Conservation (phyloP, 2,329 filamentous ascomycete species). For the Cytospora leucostoma region DNA sequence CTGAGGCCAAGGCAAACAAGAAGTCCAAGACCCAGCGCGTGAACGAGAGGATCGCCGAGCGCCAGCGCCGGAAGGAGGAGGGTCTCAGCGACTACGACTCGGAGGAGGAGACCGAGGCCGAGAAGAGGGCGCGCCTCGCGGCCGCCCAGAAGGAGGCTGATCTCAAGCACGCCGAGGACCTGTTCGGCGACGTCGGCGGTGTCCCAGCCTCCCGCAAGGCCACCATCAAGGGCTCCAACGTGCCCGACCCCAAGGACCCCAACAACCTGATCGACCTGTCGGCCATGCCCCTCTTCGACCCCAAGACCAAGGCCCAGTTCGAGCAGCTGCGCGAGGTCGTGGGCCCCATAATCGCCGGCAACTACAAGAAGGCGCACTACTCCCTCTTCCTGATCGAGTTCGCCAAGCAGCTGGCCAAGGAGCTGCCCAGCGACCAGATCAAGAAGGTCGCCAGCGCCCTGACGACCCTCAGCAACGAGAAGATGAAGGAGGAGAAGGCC, state of each 20-base stretch:
- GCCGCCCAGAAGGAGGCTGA: slow-evolving; percentile 85
- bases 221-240: slow-evolving; percentile 60
- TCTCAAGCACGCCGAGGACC: slow-evolving; percentile 84
- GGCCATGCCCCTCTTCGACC: slow-evolving; percentile 82
- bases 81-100: slow-evolving; percentile 52
- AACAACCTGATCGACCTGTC: slow-evolving; percentile 79
- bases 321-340: slow-evolving; percentile 75
- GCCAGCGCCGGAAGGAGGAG: slow-evolving; percentile 53
- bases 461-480: slow-evolving; percentile 93
- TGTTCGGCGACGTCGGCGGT: slow-evolving; percentile 75
- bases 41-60: slow-evolving; percentile 70
- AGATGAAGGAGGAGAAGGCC: slow-evolving; percentile 97
- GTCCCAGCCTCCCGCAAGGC: slow-evolving; percentile 66
- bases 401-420: slow-evolving; percentile 80
- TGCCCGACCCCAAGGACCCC: slow-evolving; percentile 73
- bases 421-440: slow-evolving; percentile 88
- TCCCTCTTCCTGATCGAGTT: slow-evolving; percentile 89
- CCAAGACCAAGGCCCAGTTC: slow-evolving; percentile 84
- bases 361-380: slow-evolving; percentile 89
- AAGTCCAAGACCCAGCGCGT: slow-evolving; percentile 87
- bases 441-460: slow-evolving; percentile 90
- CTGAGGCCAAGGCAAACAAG: slow-evolving; percentile 84
- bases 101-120: slow-evolving; percentile 73
- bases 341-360: slow-evolving; percentile 72
- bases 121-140: slow-evolving; percentile 72